phyloP scores from a whole-genome alignment of 2,329 filamentous ascomycete species.

The Alternaria sp. region DNA sequence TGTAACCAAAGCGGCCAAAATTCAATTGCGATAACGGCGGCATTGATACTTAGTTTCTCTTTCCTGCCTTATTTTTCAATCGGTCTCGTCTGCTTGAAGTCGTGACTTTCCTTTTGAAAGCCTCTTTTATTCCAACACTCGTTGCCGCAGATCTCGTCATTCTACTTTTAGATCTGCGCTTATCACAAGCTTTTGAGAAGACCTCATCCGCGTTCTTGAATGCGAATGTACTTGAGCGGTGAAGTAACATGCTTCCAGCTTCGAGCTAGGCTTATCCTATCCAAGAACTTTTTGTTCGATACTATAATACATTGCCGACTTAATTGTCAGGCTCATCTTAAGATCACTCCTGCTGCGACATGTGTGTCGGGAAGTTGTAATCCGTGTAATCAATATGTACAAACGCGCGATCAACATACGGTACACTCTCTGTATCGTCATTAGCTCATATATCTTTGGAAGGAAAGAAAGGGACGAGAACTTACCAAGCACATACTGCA shows the following conservation, averaged over 20 bases:
- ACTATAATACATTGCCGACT: not conserved
- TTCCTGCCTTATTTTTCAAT: too few relatives aligned
- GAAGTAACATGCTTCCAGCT: not conserved
- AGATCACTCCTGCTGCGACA: slow-evolving; percentile 56
- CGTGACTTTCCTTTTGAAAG: too few relatives aligned
- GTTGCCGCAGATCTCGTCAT: too few relatives aligned
- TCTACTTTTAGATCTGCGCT: too few relatives aligned
- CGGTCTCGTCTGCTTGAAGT: too few relatives aligned
- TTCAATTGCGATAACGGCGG: too few relatives aligned
- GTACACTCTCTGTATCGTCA: slow-evolving; percentile 68
- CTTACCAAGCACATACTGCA: slow-evolving; percentile 79
- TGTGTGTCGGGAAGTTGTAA: slow-evolving; percentile 61
- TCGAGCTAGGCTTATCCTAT: not conserved
- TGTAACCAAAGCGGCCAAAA: too few relatives aligned
- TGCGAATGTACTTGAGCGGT: too few relatives aligned
- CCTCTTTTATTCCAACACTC: too few relatives aligned
- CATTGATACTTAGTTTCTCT: too few relatives aligned
- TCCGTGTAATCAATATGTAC: slow-evolving; percentile 62
- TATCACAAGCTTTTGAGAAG: too few relatives aligned
- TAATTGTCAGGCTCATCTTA: not conserved
- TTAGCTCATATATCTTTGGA: slow-evolving; percentile 14
- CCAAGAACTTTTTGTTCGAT: not conserved
- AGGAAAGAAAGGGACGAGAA: not conserved
- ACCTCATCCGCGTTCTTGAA: too few relatives aligned
- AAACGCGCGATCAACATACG: slow-evolving; percentile 70